Conservation (phyloP, 2,329 filamentous ascomycete genomes). For the Phaeosphaeriaceae sp. region DNA sequence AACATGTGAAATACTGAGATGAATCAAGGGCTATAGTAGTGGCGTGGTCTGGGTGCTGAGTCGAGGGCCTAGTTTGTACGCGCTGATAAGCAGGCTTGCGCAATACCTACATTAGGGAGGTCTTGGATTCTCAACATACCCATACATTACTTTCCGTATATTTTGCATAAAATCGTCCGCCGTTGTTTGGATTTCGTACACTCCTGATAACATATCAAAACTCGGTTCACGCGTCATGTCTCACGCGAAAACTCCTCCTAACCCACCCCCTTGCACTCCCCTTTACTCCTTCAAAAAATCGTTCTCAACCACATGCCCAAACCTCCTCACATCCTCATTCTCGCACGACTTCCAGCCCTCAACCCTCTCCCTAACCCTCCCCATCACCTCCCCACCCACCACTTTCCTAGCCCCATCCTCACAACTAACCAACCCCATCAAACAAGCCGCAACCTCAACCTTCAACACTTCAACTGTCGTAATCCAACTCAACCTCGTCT, state of each 20-base stretch:
- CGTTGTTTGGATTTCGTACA: too few relatives aligned
- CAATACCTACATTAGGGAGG: too few relatives aligned
- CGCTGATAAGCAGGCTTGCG: too few relatives aligned
- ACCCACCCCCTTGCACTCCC: neutral
- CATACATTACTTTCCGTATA: too few relatives aligned
- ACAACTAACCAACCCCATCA: constrained; percentile 21
- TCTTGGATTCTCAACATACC: neutral
- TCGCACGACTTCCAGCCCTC: constrained; percentile 25
- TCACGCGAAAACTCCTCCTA: too few relatives aligned
- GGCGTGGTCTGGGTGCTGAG: too few relatives aligned
- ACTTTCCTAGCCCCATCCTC: neutral
- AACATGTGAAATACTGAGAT: neutral
- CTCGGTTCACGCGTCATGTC: too few relatives aligned
- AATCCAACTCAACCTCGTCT: constrained; percentile 29
- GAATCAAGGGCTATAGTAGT: too few relatives aligned
- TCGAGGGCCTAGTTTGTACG: too few relatives aligned
- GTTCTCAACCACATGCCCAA: constrained; percentile 3
- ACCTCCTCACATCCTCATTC: constrained; percentile 35
- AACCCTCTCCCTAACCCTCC: constrained; percentile 15
- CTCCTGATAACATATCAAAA: too few relatives aligned
- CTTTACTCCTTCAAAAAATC: neutral
- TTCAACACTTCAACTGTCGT: constrained; percentile 27
- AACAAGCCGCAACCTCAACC: constrained; percentile 29
- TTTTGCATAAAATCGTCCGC: too few relatives aligned
- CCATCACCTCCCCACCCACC: constrained; percentile 4